Evolutionary conservation across 495 filamentous ascomycete genomes (phyloP).

Genomic region (Xylaria acuta): DNA sequence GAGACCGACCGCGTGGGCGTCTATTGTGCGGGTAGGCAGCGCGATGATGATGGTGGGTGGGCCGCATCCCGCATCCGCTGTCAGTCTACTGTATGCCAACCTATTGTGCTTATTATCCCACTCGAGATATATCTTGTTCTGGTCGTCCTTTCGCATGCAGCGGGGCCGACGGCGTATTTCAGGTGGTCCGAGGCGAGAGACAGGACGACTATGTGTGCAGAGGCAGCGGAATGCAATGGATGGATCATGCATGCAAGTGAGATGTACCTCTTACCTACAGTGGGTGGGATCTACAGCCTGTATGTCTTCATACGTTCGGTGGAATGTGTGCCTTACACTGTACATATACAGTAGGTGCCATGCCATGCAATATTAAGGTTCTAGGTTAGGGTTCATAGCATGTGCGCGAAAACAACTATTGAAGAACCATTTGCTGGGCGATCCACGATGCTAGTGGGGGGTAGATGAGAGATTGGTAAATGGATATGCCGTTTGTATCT

Average conservation of each 20-base stretch:
- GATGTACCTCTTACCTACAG: constrained; percentile 8
- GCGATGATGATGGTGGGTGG: constrained; percentile 7
- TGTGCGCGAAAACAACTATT: not conserved
- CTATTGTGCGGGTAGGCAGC: not conserved
- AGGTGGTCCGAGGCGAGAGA: not conserved
- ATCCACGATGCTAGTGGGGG: constrained; percentile 8
- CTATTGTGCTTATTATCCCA: not conserved
- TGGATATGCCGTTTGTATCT: not conserved
- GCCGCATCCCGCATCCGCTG: constrained; percentile 2
- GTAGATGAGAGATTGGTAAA: not conserved
- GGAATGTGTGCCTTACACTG: not conserved
- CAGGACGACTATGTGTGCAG: not conserved
- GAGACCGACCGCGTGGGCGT: not conserved
- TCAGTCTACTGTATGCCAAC: not conserved
- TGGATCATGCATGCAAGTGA: constrained; percentile 22
- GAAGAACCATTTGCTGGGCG: not conserved
- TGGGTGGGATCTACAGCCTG: not conserved
- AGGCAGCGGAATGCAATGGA: constrained; percentile 1
- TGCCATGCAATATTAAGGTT: not conserved
- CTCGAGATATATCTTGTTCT: not conserved
- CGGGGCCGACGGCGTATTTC: not conserved
- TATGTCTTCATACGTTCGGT: not conserved
- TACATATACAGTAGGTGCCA: not conserved
- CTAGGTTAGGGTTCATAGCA: not conserved
- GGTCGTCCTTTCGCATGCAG: not conserved